phyloP scores from a whole-genome alignment of 1,139 yeast species.

The Arxiozyma slooffiae region DNA sequence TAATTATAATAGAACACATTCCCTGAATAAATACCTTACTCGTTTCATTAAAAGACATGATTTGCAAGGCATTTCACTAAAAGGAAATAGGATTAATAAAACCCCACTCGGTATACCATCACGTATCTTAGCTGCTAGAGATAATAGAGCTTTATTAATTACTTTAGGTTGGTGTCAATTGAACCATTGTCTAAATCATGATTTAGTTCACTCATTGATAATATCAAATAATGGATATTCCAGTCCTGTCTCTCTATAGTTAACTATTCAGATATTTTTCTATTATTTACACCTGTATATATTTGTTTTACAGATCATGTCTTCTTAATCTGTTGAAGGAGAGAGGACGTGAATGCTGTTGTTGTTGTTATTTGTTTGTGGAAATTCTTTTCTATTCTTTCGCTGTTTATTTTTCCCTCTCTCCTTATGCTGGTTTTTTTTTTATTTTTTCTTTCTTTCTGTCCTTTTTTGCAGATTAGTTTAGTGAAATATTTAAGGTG shows the following conservation, averaged over 20 bases:
- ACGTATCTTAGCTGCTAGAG: not conserved
- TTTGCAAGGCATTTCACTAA: not conserved
- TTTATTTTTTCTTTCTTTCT: too few species aligned
- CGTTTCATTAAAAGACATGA: not conserved
- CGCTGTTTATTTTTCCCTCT: not conserved
- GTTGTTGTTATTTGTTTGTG: not conserved
- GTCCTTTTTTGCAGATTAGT: not conserved
- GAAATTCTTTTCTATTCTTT: not conserved
- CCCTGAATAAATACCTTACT: not conserved
- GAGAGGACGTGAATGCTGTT: too few species aligned
- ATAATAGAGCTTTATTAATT: not conserved
- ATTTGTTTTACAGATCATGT: too few species aligned
- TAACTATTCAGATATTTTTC: not conserved
- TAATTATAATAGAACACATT: not conserved
- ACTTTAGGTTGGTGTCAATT: not conserved
- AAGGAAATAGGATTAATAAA: not conserved
- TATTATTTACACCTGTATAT: not conserved
- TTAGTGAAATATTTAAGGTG: too few species aligned
- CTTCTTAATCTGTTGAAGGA: too few species aligned
- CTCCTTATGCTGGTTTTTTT: not conserved
- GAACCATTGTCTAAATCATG: not conserved
- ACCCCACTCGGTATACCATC: not conserved
- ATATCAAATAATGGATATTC: not conserved
- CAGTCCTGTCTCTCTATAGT: not conserved
- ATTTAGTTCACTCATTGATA: not conserved